These are phyloP conservation scores for Senna siamea DNA, from an alignment of 306 rosid genomes.

Conservation along the genomic window DNA sequence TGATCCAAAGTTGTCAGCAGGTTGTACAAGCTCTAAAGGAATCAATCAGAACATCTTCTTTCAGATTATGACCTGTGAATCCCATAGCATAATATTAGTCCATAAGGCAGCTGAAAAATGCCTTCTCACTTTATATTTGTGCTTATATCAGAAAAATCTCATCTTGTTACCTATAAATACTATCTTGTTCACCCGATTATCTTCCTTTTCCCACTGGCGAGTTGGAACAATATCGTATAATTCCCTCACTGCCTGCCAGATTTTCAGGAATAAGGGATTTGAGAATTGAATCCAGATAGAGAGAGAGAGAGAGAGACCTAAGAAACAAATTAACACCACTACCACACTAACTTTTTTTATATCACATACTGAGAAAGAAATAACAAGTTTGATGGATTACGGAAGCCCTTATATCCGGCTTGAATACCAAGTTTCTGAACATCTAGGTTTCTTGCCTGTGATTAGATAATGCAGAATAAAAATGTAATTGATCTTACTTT, in stretches of 20 bases:
- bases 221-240: constrained; percentile 87
- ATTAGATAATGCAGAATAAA: constrained; percentile 8
- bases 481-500: not conserved
- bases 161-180: constrained; percentile 76
- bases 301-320: too few relatives aligned
- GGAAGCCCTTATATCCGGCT: not conserved
- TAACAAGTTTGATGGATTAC: not conserved
- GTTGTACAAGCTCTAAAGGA: constrained; percentile 47
- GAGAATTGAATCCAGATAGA: not conserved
- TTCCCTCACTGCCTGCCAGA: constrained; percentile 84
- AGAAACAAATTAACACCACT: constrained; percentile 1
- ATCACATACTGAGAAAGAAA: constrained; percentile 6
- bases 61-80: constrained; percentile 59
- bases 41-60: constrained; percentile 43
- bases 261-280: constrained; percentile 26
- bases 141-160: not conserved
- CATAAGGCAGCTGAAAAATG: constrained; percentile 26
- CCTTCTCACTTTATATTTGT: constrained; percentile 26
- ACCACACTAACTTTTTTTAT: constrained; percentile 8
- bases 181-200: constrained; percentile 72
- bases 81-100: constrained; percentile 18
- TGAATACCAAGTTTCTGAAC: constrained; percentile 2
- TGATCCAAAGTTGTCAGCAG: not conserved
- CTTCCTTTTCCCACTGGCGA: constrained; percentile 77
- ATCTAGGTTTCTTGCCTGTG: constrained; percentile 10